Evolutionary conservation across 2,329 filamentous ascomycete species (phyloP), one percentile per base, ranked within the genome.

Genomic region (Alternaria tenuissima): DNA sequence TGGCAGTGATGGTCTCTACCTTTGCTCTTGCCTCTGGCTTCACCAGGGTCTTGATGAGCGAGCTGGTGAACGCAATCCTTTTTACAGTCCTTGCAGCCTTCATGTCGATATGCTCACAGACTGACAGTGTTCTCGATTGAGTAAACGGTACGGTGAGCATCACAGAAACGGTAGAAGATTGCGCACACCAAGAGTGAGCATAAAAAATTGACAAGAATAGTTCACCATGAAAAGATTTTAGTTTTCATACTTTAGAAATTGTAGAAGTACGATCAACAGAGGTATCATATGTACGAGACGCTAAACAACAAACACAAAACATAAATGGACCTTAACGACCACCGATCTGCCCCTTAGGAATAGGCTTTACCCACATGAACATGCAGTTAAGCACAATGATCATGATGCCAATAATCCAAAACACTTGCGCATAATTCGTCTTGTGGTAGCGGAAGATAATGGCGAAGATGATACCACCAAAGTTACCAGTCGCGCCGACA

Each of bases 371-470:
- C 88, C 88, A 91, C 28, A 79, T 79, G 51, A 94, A 84, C 5
- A 82, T 80, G 48, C 94, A 39, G 72, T 93, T 92, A 26, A 94
- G 79, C 0, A 70, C 88, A 61, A 96, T 87, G 65, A 87, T 87
- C 20, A 96, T 88, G 39, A 89, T 82, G 3, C 93, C 93, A 71
- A 94, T 93, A 60, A 96, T 89, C 91, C 91, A 95, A 64, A 96
- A 87, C 0, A 87, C 87, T 75, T 84, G 88, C 11, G 83, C 87
- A 72, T 93, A 96, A 71, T 90, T 80, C 1, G 81, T 86, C 5
- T 87, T 88, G 49, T 86, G 82, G 79, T 94, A 95, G 51, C 92
- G 84, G 83, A 94, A 96, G 73, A 93, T 87, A 74, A 96, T 87
- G 20, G 92, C 90, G 72, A 95, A 96, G 49, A 96, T 78, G 52